Evolutionary conservation across 306 rosid genomes (phyloP).

Genomic region (Argentina anserina): DNA sequence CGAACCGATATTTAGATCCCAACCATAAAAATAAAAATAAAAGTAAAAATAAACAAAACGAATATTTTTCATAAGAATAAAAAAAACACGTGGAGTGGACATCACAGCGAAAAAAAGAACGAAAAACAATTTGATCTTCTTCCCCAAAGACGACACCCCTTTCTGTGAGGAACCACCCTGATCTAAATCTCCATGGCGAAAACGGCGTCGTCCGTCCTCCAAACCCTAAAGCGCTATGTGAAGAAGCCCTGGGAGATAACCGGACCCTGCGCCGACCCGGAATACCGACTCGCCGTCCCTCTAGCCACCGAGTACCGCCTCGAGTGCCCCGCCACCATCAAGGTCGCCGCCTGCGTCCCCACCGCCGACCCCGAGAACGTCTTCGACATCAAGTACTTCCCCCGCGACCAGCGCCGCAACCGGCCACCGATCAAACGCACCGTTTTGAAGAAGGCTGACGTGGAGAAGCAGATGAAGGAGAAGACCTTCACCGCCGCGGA

Average conservation of each 20-base stretch:
- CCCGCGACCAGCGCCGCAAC: conserved; percentile 92
- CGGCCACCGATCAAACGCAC: conserved; percentile 81
- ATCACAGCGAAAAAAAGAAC: no score
- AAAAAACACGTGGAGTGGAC: no score
- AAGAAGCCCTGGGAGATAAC: conserved; percentile 98
- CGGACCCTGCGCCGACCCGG: conserved; percentile 81
- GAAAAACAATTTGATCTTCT: not conserved
- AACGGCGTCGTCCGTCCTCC: conserved; percentile 27
- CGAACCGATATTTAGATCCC: no score
- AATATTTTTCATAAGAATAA: no score
- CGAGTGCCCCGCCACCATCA: conserved; percentile 63
- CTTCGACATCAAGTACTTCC: conserved; percentile 75
- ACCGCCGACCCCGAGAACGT: conserved; percentile 77
- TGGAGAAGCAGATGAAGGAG: conserved; percentile 57
- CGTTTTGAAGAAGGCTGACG: conserved; percentile 56
- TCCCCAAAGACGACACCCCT: not conserved
- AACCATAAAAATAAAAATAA: no score
- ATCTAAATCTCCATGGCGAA: conserved; percentile 32
- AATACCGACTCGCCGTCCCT: conserved; percentile 57
- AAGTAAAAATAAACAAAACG: no score
- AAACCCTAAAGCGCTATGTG: conserved; percentile 61
- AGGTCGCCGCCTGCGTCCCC: conserved; percentile 50
- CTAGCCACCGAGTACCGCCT: conserved; percentile 72
- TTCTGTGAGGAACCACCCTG: not conserved
- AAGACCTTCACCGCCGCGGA: conserved; percentile 44